Evolutionary conservation across 306 rosid genomes (phyloP).

Genomic region (Fagus crenata): DNA sequence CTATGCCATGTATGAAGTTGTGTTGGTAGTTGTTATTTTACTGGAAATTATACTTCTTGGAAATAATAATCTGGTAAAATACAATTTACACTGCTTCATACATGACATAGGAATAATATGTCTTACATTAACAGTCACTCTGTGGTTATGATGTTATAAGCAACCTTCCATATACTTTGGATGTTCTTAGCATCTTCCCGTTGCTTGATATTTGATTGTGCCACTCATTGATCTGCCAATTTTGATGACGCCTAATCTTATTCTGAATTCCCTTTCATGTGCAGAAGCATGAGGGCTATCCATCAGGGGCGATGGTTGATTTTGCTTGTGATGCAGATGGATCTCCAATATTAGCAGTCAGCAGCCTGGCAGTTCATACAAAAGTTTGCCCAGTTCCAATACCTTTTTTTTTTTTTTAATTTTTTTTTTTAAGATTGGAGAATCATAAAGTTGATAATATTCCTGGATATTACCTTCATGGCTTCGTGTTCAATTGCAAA

Average conservation of each 20-base stretch:
- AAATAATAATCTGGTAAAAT: too few species aligned
- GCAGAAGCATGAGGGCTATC: slow-evolving; percentile 81
- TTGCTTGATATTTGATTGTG: slow-evolving; percentile 20
- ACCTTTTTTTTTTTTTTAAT: not conserved
- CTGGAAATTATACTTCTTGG: too few species aligned
- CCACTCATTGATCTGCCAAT: slow-evolving; percentile 16
- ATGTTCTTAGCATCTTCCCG: not conserved
- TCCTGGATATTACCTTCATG: slow-evolving; percentile 9
- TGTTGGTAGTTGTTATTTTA: too few species aligned
- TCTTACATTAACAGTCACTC: not conserved
- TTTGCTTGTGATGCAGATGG: slow-evolving; percentile 85
- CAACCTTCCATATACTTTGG: not conserved
- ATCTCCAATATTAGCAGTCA: slow-evolving; percentile 80
- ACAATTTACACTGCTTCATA: too few species aligned
- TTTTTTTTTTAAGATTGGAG: slow-evolving; percentile 7
- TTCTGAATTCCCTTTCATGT: slow-evolving; percentile 19
- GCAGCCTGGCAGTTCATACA: slow-evolving; percentile 79
- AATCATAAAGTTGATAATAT: not conserved
- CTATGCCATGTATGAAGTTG: too few species aligned
- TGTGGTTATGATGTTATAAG: not conserved
- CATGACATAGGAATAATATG: not conserved
- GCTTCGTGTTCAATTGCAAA: slow-evolving; percentile 20
- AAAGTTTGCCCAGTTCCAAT: slow-evolving; percentile 45
- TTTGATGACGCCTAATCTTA: slow-evolving; percentile 18
- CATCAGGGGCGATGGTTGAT: slow-evolving; percentile 92